Evolutionary conservation across 2,329 filamentous ascomycete genomes (phyloP).

Genomic region (Aulographum hederae): DNA sequence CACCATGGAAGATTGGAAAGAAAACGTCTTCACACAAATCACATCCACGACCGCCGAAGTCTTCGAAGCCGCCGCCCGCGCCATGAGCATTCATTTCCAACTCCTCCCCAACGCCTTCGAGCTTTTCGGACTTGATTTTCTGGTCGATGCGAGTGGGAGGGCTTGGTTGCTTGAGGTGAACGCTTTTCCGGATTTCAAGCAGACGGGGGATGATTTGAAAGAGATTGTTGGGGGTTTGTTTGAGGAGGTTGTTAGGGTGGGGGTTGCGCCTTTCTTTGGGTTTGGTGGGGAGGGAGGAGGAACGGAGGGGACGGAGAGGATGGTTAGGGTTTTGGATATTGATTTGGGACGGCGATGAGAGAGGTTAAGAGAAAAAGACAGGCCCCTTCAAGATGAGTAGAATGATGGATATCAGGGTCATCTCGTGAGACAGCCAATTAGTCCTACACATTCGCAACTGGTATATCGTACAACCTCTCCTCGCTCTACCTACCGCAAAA

Average conservation of each 20-base stretch:
- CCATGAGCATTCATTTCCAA: constrained; percentile 84
- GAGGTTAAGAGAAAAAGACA: too few relatives aligned
- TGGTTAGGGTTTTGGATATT: constrained; percentile 25
- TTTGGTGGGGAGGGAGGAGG: constrained; percentile 4
- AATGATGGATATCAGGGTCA: too few relatives aligned
- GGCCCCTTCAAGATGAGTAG: too few relatives aligned
- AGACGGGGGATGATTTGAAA: constrained; percentile 63
- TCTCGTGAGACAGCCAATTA: too few relatives aligned
- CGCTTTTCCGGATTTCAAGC: constrained; percentile 87
- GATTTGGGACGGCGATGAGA: constrained; percentile 23
- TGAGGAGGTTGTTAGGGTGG: constrained; percentile 50
- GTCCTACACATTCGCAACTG: too few relatives aligned
- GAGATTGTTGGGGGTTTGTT: constrained; percentile 61
- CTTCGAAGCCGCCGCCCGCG: constrained; percentile 71
- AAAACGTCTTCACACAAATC: constrained; percentile 55
- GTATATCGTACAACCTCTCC: too few relatives aligned
- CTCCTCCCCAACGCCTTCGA: constrained; percentile 78
- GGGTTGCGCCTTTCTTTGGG: constrained; percentile 50
- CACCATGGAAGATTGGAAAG: constrained; percentile 27
- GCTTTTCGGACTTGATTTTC: constrained; percentile 77
- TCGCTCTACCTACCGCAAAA: too few relatives aligned
- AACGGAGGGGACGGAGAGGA: constrained; percentile 8
- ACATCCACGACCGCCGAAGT: constrained; percentile 53
- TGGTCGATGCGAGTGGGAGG: constrained; percentile 48
- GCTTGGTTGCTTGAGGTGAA: constrained; percentile 82